Percentiles rank a stretch among this genome's conserved stretches.
These are phyloP conservation scores for Tylopilus felleus DNA, from an alignment of 768 basidiomycete species.

Conservation along the genomic window DNA sequence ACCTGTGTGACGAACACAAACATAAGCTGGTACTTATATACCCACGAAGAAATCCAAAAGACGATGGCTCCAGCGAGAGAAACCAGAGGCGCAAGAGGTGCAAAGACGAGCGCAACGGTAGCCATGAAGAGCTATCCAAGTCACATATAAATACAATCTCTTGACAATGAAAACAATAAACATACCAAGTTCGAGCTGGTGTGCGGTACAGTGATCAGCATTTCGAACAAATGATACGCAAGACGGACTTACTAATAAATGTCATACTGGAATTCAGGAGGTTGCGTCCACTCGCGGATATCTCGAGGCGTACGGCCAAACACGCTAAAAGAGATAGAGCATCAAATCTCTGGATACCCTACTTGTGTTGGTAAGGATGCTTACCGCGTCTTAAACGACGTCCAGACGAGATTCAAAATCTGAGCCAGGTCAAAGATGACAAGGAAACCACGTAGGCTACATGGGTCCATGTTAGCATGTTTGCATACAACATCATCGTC, in stretches of 20 bases:
- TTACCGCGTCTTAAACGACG: slow-evolving; percentile 80
- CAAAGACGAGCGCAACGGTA: slow-evolving; percentile 92
- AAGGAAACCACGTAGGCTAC: slow-evolving; percentile 88
- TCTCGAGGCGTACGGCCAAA: slow-evolving; percentile 90
- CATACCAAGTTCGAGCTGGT: slow-evolving; percentile 55
- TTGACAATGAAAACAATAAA: slow-evolving; percentile 3
- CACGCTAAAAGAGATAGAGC: slow-evolving; percentile 39
- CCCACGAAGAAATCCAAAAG: slow-evolving; percentile 83
- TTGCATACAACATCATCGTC: neutral
- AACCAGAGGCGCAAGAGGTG: slow-evolving; percentile 91
- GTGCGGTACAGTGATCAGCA: slow-evolving; percentile 3
- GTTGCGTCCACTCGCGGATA: slow-evolving; percentile 86
- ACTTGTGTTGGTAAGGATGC: slow-evolving; percentile 12
- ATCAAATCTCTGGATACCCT: slow-evolving; percentile 2
- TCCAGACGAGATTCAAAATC: slow-evolving; percentile 83
- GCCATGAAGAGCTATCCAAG: slow-evolving; percentile 70
- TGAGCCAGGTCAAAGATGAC: slow-evolving; percentile 95
- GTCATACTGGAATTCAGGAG: slow-evolving; percentile 84
- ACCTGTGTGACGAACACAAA: slow-evolving; percentile 87
- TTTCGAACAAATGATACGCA: neutral
- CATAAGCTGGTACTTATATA: slow-evolving; percentile 97
- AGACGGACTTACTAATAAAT: slow-evolving; percentile 66
- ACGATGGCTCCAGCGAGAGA: slow-evolving; percentile 77
- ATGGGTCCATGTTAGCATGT: slow-evolving; percentile 5
- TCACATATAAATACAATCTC: slow-evolving; percentile 5